phyloP scores from a whole-genome alignment of 192 early-diverging fungal genomes.

The Coemansia furcata region DNA sequence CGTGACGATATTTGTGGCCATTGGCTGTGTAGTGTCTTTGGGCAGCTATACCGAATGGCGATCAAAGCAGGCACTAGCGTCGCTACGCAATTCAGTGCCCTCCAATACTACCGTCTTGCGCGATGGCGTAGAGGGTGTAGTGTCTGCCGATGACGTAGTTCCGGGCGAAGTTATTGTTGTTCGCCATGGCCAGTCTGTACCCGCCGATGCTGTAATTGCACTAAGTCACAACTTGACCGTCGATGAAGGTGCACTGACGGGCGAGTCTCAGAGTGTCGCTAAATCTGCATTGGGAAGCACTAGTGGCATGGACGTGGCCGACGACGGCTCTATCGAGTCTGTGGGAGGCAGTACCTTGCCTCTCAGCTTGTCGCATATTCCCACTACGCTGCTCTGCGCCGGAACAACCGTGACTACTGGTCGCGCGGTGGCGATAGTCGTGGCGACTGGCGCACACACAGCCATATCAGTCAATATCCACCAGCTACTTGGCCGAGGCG shows the following conservation, averaged over 20 bases:
- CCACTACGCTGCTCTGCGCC: conserved; percentile 25
- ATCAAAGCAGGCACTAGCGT: conserved; percentile 18
- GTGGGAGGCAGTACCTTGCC: background rate
- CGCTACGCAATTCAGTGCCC: conserved; percentile 36
- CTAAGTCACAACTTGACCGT: conserved; percentile 63
- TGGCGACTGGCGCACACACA: conserved; percentile 31
- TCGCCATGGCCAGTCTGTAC: conserved; percentile 84
- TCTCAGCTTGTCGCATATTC: background rate
- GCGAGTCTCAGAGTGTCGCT: conserved; percentile 63
- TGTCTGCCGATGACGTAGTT: conserved; percentile 25
- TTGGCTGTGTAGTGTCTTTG: conserved; percentile 14
- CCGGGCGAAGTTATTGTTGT: conserved; percentile 77
- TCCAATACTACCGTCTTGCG: conserved; percentile 36
- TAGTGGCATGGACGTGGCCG: background rate
- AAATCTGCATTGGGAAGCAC: conserved; percentile 15
- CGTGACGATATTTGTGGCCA: conserved; percentile 24
- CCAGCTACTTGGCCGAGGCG: conserved; percentile 3
- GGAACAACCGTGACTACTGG: conserved; percentile 37
- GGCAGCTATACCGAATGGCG: conserved; percentile 36
- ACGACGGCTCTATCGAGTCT: background rate
- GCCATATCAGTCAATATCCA: conserved; percentile 16
- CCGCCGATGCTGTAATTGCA: conserved; percentile 83
- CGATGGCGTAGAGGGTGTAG: conserved; percentile 30
- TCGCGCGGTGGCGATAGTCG: conserved; percentile 29
- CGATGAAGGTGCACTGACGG: conserved; percentile 91